These are phyloP conservation scores for Phytopythium cucurbitacearum DNA, from an alignment of 352 stramenopile genomes.

Conservation along the genomic window DNA sequence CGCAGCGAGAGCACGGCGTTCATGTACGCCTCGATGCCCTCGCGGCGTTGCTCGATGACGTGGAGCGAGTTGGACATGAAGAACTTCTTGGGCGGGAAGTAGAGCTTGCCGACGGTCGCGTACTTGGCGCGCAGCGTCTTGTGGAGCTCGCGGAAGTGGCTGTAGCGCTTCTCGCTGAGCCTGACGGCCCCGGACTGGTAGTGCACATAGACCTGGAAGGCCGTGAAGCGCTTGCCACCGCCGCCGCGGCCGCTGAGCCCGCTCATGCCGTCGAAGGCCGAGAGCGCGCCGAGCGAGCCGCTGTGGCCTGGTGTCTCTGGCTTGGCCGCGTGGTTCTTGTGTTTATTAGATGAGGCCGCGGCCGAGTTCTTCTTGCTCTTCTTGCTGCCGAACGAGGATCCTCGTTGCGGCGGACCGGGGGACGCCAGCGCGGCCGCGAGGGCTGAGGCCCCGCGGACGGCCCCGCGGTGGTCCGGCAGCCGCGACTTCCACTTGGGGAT, in stretches of 20 bases:
- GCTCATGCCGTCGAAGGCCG: slow-evolving; percentile 10
- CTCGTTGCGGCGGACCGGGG: slow-evolving; percentile 6
- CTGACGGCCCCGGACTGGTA: slow-evolving; percentile 62
- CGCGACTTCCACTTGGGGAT: slow-evolving; percentile 63
- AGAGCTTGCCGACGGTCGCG: slow-evolving; percentile 71
- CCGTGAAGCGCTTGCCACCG: slow-evolving; percentile 64
- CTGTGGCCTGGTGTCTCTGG: slow-evolving; percentile 15
- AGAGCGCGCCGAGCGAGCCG: slow-evolving; percentile 27
- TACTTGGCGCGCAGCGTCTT: slow-evolving; percentile 78
- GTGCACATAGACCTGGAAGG: slow-evolving; percentile 76
- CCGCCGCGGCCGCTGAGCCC: slow-evolving; percentile 7
- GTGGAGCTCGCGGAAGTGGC: slow-evolving; percentile 81
- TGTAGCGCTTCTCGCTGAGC: slow-evolving; percentile 76
- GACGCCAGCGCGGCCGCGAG: slow-evolving; percentile 24
- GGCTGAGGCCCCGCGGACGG: slow-evolving; percentile 17
- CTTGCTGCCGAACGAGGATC: slow-evolving; percentile 1
- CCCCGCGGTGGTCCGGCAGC: slow-evolving; percentile 47
- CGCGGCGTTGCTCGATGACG: slow-evolving; percentile 81
- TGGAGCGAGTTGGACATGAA: slow-evolving; percentile 85
- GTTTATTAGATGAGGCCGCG: no score
- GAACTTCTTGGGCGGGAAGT: slow-evolving; percentile 85
- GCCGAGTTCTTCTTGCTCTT: slow-evolving; percentile 3
- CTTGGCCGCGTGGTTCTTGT: not conserved
- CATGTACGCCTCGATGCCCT: slow-evolving; percentile 81
- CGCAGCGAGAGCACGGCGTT: slow-evolving; percentile 72